These are phyloP conservation scores for Lycium ferocissimum DNA, from an alignment of 257 asterid genomes.

Conservation along the genomic window DNA sequence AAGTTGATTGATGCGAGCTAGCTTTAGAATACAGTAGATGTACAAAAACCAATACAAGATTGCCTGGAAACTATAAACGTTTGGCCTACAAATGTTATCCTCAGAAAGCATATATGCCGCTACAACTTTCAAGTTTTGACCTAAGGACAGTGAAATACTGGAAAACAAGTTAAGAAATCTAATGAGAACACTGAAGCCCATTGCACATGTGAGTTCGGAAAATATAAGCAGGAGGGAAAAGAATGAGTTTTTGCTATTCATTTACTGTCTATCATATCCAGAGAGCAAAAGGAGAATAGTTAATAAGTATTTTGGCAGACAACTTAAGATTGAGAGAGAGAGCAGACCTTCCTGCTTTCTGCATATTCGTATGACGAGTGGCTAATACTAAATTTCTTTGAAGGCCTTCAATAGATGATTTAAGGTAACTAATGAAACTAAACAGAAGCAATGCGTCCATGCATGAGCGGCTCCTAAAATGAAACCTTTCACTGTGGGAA, in stretches of 20 bases:
- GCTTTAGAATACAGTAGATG: neutral
- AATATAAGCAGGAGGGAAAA: neutral
- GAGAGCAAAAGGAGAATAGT: neutral
- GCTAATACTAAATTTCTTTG: neutral
- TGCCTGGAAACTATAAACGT: neutral
- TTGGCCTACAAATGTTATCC: neutral
- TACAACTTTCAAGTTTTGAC: neutral
- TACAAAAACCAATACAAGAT: neutral
- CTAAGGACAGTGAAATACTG: neutral
- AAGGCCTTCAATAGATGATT: neutral
- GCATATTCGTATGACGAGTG: neutral
- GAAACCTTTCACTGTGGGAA: neutral
- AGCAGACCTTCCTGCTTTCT: neutral
- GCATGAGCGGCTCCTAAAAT: conserved; percentile 4
- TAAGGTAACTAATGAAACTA: neutral
- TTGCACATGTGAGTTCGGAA: neutral
- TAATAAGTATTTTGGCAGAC: neutral
- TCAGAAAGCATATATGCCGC: neutral
- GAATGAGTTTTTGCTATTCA: neutral
- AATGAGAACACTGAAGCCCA: neutral
- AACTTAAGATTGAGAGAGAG: neutral
- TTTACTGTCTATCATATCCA: neutral
- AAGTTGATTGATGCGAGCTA: conserved; percentile 1
- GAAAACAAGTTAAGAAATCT: conserved; percentile 11
- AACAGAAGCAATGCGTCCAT: neutral